phyloP scores from a whole-genome alignment of 768 basidiomycete genomes.

The Boletus rubroflammeus region DNA sequence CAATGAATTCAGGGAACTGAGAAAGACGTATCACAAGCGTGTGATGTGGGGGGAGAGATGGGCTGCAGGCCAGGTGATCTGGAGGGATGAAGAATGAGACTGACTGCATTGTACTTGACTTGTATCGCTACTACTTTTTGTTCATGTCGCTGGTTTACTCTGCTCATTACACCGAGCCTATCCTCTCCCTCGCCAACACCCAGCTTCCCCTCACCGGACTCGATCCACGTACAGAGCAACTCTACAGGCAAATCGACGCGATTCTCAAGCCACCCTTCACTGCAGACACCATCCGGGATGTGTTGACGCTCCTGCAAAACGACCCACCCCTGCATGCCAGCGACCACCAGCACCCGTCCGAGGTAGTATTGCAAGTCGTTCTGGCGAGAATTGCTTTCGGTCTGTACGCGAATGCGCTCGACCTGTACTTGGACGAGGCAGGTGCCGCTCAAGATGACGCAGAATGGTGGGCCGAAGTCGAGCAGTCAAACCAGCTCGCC shows the following conservation, averaged over 20 bases:
- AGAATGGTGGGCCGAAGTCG: slow-evolving; percentile 80
- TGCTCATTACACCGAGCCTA: slow-evolving; percentile 26
- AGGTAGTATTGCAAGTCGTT: slow-evolving; percentile 33
- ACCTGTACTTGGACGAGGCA: slow-evolving; percentile 64
- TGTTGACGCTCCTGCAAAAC: slow-evolving; percentile 14
- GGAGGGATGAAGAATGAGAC: slow-evolving; percentile 81
- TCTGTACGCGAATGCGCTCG: slow-evolving; percentile 63
- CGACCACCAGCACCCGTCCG: slow-evolving; percentile 3
- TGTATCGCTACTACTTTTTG: slow-evolving; percentile 3
- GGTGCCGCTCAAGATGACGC: slow-evolving; percentile 69
- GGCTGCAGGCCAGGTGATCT: slow-evolving; percentile 78
- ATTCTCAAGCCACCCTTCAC: slow-evolving; percentile 22
- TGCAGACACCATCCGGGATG: slow-evolving; percentile 14
- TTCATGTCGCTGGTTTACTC: slow-evolving; percentile 22
- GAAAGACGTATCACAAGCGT: slow-evolving; percentile 92
- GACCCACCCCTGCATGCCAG: background rate
- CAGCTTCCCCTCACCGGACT: slow-evolving; percentile 5
- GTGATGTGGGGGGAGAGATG: slow-evolving; percentile 88
- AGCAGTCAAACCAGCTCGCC: slow-evolving; percentile 53
- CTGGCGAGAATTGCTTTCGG: slow-evolving; percentile 49
- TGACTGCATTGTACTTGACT: slow-evolving; percentile 5
- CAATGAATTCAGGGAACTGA: slow-evolving; percentile 77
- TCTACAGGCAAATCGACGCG: slow-evolving; percentile 15
- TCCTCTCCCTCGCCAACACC: slow-evolving; percentile 17
- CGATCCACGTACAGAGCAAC: slow-evolving; percentile 8